phyloP scores from a whole-genome alignment of 331 rosid genomes.

The Dryas integrifolia region DNA sequence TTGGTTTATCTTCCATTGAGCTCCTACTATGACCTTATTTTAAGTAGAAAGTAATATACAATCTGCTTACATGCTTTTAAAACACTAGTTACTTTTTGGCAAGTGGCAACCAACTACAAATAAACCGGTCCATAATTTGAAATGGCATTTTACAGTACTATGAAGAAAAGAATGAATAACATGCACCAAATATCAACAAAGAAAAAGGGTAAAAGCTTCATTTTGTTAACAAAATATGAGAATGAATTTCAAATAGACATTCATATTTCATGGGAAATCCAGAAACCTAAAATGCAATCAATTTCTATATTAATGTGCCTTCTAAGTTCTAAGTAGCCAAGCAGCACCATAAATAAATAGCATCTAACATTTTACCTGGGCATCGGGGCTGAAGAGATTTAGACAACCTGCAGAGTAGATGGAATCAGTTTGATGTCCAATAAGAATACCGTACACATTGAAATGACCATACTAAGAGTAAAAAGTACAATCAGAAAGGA shows the following conservation, averaged over 20 bases:
- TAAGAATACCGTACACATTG: neutral
- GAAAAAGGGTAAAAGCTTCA: neutral
- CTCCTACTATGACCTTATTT: neutral
- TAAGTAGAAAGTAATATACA: neutral
- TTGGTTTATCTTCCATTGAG: neutral
- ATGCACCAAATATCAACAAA: neutral
- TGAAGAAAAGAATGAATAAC: neutral
- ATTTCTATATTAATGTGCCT: slow-evolving; percentile 11
- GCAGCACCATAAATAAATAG: neutral
- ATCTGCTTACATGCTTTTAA: slow-evolving; percentile 12
- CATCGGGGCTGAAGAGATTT: slow-evolving; percentile 86
- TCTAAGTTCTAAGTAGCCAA: slow-evolving; percentile 2
- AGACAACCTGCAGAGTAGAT: slow-evolving; percentile 54
- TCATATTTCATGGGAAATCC: neutral
- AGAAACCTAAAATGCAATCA: neutral
- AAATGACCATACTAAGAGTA: neutral
- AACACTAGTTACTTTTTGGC: neutral
- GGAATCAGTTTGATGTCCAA: slow-evolving; percentile 25
- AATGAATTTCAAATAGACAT: slow-evolving; percentile 6
- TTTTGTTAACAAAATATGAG: neutral
- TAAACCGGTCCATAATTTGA: slow-evolving; percentile 8
- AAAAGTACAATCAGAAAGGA: slow-evolving; percentile 18
- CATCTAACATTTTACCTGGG: slow-evolving; percentile 58
- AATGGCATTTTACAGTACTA: neutral
- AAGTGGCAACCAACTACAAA: neutral